These are phyloP conservation scores for Taphrina deformans DNA, from an alignment of 1,139 yeast genomes.

Conservation along the genomic window DNA sequence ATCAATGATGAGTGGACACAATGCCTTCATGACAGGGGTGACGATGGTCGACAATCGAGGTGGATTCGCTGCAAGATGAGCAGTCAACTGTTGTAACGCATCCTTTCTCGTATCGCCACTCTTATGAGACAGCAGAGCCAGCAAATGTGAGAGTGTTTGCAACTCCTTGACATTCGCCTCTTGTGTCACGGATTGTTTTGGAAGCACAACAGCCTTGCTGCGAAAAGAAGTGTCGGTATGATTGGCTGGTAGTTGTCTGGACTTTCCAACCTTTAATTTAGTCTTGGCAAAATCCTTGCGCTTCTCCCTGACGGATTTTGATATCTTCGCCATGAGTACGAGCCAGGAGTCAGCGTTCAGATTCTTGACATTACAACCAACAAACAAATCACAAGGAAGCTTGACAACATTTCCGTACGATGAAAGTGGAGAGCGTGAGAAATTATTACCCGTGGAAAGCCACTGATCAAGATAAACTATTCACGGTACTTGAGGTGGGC, in stretches of 20 bases:
- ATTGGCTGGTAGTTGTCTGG: constrained; percentile 66
- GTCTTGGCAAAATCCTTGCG: constrained; percentile 51
- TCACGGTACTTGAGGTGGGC: not conserved
- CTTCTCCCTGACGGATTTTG: constrained; percentile 28
- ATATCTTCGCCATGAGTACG: constrained; percentile 23
- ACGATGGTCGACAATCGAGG: constrained; percentile 33
- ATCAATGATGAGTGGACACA: constrained; percentile 63
- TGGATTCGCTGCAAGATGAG: constrained; percentile 35
- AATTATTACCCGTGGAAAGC: not conserved
- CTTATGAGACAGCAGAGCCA: constrained; percentile 76
- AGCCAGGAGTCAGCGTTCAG: not conserved
- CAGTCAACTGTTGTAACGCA: constrained; percentile 29
- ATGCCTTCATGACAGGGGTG: constrained; percentile 55
- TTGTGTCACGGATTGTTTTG: constrained; percentile 54
- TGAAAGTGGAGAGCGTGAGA: constrained; percentile 1
- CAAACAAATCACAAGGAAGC: not conserved
- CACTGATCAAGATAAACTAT: not conserved
- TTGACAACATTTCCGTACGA: not conserved
- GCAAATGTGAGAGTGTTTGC: constrained; percentile 45
- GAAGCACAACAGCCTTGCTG: constrained; percentile 69
- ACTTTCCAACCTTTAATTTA: constrained; percentile 86
- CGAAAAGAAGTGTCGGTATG: constrained; percentile 82
- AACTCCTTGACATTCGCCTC: constrained; percentile 25
- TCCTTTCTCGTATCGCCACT: constrained; percentile 50
- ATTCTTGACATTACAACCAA: not conserved